Evolutionary conservation across 768 basidiomycete genomes (phyloP).

Genomic region (Serendipita sp.): DNA sequence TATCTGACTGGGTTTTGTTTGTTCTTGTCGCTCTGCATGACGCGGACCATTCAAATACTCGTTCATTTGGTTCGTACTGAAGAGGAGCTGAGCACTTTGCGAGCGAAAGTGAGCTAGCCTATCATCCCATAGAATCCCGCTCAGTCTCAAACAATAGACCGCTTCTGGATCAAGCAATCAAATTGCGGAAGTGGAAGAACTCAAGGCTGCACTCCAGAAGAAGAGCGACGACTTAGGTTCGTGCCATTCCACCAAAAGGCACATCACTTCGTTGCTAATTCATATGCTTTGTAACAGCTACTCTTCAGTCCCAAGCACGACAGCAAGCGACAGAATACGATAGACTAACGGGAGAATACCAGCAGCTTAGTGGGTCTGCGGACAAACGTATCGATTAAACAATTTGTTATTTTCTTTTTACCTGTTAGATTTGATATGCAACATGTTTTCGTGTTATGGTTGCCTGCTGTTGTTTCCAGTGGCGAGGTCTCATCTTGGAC

Average conservation of each 20-base stretch:
- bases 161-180: slow-evolving; percentile 20
- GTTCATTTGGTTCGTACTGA: slow-evolving; percentile 83
- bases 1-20: slow-evolving; percentile 89
- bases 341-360: slow-evolving; percentile 62
- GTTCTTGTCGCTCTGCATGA: slow-evolving; percentile 89
- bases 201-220: slow-evolving; percentile 49
- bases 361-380: slow-evolving; percentile 40
- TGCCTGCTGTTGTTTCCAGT: background rate
- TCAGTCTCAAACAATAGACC: slow-evolving; percentile 16
- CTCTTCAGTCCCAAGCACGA: slow-evolving; percentile 63
- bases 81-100: slow-evolving; percentile 72
- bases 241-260: slow-evolving; percentile 8
- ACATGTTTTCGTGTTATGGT: background rate
- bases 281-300: background rate
- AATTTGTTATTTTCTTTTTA: background rate
- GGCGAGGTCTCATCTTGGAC: background rate
- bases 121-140: background rate
- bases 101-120: slow-evolving; percentile 32
- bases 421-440: background rate
- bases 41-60: slow-evolving; percentile 82
- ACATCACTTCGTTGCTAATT: background rate
- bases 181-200: slow-evolving; percentile 33
- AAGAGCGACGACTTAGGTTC: slow-evolving; percentile 53
- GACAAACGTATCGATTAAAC: background rate
- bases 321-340: slow-evolving; percentile 72